A percentile compares a stretch with the other conserved stretches of the same genome.
Conservation (phyloP, 2,329 filamentous ascomycete species). For the Penicillium occitanis region DNA sequence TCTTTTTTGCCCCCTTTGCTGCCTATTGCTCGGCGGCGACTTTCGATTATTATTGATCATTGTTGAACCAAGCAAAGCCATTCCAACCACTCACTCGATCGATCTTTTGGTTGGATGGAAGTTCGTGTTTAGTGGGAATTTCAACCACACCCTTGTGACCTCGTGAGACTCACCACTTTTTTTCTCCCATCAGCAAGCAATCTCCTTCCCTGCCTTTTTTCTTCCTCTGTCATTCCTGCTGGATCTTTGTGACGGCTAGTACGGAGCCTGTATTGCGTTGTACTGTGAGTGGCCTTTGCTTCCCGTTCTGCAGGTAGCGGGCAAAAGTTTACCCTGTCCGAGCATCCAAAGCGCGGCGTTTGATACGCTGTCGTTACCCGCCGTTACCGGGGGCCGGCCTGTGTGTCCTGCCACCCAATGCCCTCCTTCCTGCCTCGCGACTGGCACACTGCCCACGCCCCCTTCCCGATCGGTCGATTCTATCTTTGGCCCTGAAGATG, state of each 20-base stretch:
- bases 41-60: not conserved
- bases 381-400: conserved; percentile 20
- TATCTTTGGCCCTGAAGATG: conserved; percentile 25
- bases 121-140: conserved; percentile 4
- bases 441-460: not conserved
- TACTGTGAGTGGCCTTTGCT: not conserved
- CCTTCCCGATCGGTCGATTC: conserved; percentile 17
- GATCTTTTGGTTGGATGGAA: conserved; percentile 10
- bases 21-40: conserved; percentile 16
- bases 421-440: conserved; percentile 22
- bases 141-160: conserved; percentile 13
- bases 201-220: not conserved
- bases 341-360: not conserved
- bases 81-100: conserved; percentile 5
- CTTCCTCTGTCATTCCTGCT: not conserved
- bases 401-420: conserved; percentile 20
- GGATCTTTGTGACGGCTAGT: conserved; percentile 10
- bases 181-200: conserved; percentile 2
- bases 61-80: conserved; percentile 9
- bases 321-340: not conserved
- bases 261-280: not conserved
- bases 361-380: conserved; percentile 8
- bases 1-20: conserved; percentile 15
- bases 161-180: conserved; percentile 12
- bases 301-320: not conserved